Base-by-base conservation (phyloP, 768 basidiomycete genomes). In the Mycena latifolia region DNA sequence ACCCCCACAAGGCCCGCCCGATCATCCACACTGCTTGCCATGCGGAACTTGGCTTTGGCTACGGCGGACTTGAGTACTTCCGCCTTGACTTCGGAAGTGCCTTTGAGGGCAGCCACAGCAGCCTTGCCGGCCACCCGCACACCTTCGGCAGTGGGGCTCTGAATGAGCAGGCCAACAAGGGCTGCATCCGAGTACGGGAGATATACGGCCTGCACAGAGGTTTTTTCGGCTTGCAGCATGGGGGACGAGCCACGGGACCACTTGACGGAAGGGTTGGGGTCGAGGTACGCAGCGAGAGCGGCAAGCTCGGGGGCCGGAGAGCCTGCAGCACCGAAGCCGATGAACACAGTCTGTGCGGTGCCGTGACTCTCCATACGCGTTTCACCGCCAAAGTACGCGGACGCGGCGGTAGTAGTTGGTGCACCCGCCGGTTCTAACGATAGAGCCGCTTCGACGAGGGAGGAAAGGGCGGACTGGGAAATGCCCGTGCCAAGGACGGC, bases 141-240 rank as follows among this genome's bases (percentile, higher is more conserved):
- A 56, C 82, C 86, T 47, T 84, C 82, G 2, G 85, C 75, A 25
- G 89, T 91, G 39, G 82, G 76, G 8, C 89, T 94, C 75, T 93
- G 89, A 37, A 98, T 82, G 57, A 94, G 78, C 61, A 98, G 79
- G 63, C 96, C 96, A 65, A 97, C 89, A 55, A 99, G 85, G 9
- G 92, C 84, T 5, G 95, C 96, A 75, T 99, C 97, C 18, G 95
- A 94, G 81, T 99, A 99, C 17, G 92, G 90, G 15, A 96, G 83
- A 74, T 93, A 87, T 57, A 98, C 88, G 14, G 91, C 78, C 76
- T 91, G 85, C 60, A 92, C 92, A 27, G 85, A 85, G 1, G 91
- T 82, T 46, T 85, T 61, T 76, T 73, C n/a, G 89, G 89, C 24
- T 91, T 75, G 55, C 81, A 79, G 57, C 66, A 96, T 80, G 14